Evolutionary conservation across 2,329 filamentous ascomycete genomes (phyloP).

Genomic region (Xylariaceae sp.): DNA sequence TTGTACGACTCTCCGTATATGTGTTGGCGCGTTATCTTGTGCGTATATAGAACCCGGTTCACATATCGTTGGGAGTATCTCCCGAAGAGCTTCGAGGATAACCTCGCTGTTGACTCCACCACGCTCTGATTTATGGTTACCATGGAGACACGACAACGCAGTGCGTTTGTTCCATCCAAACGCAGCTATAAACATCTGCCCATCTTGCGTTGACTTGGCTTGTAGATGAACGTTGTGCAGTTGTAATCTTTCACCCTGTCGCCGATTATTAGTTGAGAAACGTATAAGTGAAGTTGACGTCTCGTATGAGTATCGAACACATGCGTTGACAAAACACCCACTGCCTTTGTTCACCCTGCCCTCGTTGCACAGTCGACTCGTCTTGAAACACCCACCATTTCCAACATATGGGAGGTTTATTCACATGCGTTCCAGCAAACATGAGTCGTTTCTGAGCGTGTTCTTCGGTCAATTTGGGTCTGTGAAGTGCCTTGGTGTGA

Average conservation of each 20-base stretch:
- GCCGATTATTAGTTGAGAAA: neutral
- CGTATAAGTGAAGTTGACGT: neutral
- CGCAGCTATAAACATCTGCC: neutral
- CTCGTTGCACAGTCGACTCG: neutral
- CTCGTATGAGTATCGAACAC: neutral
- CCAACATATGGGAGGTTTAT: neutral
- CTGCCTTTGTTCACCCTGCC: neutral
- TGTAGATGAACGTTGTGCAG: neutral
- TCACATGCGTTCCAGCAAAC: neutral
- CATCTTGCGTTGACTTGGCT: neutral
- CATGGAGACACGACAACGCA: neutral
- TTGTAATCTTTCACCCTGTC: neutral
- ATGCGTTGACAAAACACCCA: slow-evolving; percentile 1
- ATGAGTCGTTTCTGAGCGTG: neutral
- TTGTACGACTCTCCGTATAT: neutral
- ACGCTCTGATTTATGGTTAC: neutral
- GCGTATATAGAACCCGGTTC: slow-evolving; percentile 2
- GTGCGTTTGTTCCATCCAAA: neutral
- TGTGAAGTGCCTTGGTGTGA: neutral
- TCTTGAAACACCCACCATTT: neutral
- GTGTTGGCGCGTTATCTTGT: slow-evolving; percentile 5
- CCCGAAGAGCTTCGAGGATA: neutral
- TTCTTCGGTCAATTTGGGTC: neutral
- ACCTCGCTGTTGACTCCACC: neutral
- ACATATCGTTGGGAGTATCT: neutral